Base-by-base conservation (phyloP, 306 rosid genomes). In the Medicago arabica region DNA sequence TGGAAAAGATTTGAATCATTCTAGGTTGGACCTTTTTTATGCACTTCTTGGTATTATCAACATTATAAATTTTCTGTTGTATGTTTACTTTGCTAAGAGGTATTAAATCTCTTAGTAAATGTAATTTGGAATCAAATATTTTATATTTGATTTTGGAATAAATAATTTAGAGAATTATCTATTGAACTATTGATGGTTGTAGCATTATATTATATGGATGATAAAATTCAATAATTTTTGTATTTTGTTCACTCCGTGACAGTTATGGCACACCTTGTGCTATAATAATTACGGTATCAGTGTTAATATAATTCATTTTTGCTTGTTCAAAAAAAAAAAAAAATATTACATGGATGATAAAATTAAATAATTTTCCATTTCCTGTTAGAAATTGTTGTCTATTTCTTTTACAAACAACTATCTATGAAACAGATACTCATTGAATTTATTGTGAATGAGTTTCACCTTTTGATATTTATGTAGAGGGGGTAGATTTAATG, bases 21-120 rank as follows among this genome's bases (percentile, higher is more conserved):
- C 55, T 34, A 83, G 82, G 38, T 75, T 87, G 71, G 91, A 87
- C n/a, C 50, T 80, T 4, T 87, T 85, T 23, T 82, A 77, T 75
- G 36, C 78, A 10, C 82, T 84, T 38, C 83, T 87, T 44, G 44
- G 78, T 62, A 8, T 54, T 71, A 81, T 87, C 1, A 84, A 79
- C 49, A 12, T 76, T 21, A 62, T 83, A 17, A 83, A 86, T 21
- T 51, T 80, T 19, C 8, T 77, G 38, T 57, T 71, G 64, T 87
- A 84, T 61, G 49, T 82, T 4, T 77, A 65, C 17, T 84, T 83
- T 79, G 91, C 87, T 40, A 77, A 41, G 58, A 31, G 81, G 62
- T 75, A 86, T 62, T 69, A n/a, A 49, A 39, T 65, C 46, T 63
- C 47, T 63, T 63, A 11, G 9, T 63, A 9, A 36, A 65, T 65